These are phyloP conservation scores for Jacaranda mimosifolia DNA, from an alignment of 257 asterid genomes.

Conservation along the genomic window DNA sequence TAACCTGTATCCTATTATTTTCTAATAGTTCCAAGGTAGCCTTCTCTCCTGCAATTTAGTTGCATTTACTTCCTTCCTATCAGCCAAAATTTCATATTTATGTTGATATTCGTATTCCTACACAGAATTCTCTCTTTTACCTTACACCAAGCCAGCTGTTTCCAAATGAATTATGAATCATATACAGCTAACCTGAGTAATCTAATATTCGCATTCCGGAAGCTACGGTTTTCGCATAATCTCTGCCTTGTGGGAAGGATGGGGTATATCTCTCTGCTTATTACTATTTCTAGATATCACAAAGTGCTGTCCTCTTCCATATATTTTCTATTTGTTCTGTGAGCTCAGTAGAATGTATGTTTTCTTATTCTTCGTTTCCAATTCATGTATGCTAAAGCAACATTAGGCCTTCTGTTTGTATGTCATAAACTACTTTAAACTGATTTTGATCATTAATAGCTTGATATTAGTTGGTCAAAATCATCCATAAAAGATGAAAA, in stretches of 20 bases:
- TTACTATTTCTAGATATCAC: neutral
- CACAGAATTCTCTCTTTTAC: neutral
- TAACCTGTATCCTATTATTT: neutral
- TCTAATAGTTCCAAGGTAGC: constrained; percentile 3
- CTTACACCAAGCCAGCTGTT: neutral
- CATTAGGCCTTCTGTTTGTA: too few relatives aligned
- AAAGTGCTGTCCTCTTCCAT: neutral
- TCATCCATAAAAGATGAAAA: too few relatives aligned
- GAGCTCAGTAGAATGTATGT: too few relatives aligned
- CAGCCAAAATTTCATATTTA: neutral
- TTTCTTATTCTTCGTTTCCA: too few relatives aligned
- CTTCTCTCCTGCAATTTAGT: neutral
- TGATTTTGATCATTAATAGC: too few relatives aligned
- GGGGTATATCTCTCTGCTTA: neutral
- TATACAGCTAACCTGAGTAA: neutral
- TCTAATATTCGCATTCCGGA: neutral
- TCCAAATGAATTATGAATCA: neutral
- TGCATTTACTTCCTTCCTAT: neutral
- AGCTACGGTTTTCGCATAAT: neutral
- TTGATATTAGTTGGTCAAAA: too few relatives aligned
- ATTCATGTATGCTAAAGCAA: too few relatives aligned
- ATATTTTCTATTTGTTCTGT: neutral
- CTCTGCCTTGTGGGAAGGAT: neutral
- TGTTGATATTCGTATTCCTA: neutral
- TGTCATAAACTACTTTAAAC: too few relatives aligned